Evolutionary conservation across 176 grass and related monocot species (phyloP), one percentile per base, ranked within the genome.

Genomic region (Paspalum notatum): DNA sequence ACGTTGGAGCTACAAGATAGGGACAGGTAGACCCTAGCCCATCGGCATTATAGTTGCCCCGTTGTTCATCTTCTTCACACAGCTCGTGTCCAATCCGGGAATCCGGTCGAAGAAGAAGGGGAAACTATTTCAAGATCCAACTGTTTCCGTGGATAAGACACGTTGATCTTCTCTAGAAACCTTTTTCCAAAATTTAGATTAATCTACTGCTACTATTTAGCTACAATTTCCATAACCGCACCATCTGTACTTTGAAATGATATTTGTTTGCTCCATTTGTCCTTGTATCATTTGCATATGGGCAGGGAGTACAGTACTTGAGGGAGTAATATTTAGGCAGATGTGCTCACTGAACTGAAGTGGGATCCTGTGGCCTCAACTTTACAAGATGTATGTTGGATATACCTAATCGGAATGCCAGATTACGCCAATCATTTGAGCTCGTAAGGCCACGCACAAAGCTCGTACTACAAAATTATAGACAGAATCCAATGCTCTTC

Each of bases 231-330:
- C 49, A 32, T 4, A 22, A 71, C 51, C 12, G 68, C 15, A 17
- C 68, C 9, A 12, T 76, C 2, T 62, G 74, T 49, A 77, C 57
- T 48, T 77, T 25, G 15, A 32, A 62, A 47, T 47, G 25, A 60
- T 8, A 6, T 12, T 14, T 8, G 43, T 12, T 3, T 37, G 74
- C 60, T 57, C 42, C 16, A 20, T 49, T 12, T 11, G 42, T 48
- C 22, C 21, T 27, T 32, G 21, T 62, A 42, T 12, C 25, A 37
- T 48, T 62, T 62, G 37, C 38, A 75, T 42, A 75, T 42, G 20
- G 21, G 24, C 57, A 62, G 5, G 9, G 26, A 55, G 50, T 40
- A 40, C 51, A 55, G 42, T 55, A 21, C 71, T 54, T 38, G 17
- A 13, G 2, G 50, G 21, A 70, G 12, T 14, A 7, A 45, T 12